Base-by-base conservation (phyloP, 495 filamentous ascomycete genomes). In the Xylaria flabelliformis region DNA sequence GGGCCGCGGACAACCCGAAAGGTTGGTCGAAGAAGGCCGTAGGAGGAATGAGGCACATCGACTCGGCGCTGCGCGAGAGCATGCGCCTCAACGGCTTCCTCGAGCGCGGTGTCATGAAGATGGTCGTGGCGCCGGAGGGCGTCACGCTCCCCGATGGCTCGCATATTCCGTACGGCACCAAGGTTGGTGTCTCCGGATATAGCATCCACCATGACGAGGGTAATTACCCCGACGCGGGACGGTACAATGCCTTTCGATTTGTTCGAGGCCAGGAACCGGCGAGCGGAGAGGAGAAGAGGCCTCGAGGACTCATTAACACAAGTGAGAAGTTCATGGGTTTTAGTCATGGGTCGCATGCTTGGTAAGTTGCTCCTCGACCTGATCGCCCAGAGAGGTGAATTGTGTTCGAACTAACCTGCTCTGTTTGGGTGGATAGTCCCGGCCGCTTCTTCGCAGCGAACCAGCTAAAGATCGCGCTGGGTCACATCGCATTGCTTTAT, bases 401-500 rank as follows among this genome's bases (percentile, higher is more conserved):
- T 12, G 10, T 26, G 21, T 53, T 53, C 3, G 42, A 34, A 51
- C 68, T 70, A 63, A 70, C 17, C 10, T 34, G 17, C 19, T 19
- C 8, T n/a, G 10, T 17, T 21, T 55, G 24, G 26, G 55, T 29
- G 61, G 21, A 67, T 77, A 77, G 81, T 69, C 74, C 81, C 48
- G 77, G 83, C 62, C 72, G 82, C 26, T 84, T 84, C 79, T 84
- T 84, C 65, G 82, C 81, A 51, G 69, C 80, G 17, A 78, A 82
- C 19, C 80, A 83, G 67, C 73, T 85, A 44, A 84, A 85, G 75
- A 79, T 84, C 12, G 72, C 78, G 13, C 69, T 85, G 24, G 82
- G 80, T 1, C 79, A 83, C 62, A 81, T 85, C 48, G 75, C 77
- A 0, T 42, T 82, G 19, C 75, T 80, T 9, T 85, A 84, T 64